Evolutionary conservation across 345 rosid genomes (phyloP).

Genomic region (Eucalyptus albens): DNA sequence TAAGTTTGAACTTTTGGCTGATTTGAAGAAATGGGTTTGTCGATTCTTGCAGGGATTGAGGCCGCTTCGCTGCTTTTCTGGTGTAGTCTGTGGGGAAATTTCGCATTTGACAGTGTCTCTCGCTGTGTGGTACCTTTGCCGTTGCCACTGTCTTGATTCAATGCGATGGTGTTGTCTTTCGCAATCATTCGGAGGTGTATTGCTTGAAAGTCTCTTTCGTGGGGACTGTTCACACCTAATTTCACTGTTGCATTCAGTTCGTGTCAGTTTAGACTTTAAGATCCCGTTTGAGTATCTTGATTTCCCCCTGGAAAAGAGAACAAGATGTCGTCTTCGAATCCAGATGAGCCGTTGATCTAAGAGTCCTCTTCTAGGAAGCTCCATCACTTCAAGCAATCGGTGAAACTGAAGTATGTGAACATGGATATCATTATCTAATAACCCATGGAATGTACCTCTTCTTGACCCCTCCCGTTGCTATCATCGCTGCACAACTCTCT

Average conservation of each 20-base stretch:
- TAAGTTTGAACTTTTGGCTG: background rate
- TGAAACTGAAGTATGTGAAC: constrained; percentile 36
- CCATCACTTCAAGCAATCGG: constrained; percentile 34
- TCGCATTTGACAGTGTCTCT: background rate
- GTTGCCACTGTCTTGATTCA: background rate
- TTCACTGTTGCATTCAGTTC: background rate
- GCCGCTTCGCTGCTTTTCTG: background rate
- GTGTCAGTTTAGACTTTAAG: background rate
- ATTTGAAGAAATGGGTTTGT: background rate
- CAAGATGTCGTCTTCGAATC: constrained; percentile 3
- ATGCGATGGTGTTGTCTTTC: background rate
- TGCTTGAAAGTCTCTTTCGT: background rate
- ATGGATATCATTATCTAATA: constrained; percentile 30
- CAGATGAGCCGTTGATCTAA: background rate
- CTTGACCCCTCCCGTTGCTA: constrained; percentile 20
- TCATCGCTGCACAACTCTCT: constrained; percentile 21
- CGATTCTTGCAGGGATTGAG: background rate
- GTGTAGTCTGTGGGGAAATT: background rate
- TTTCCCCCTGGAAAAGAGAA: background rate
- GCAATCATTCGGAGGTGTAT: background rate
- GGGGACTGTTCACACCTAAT: background rate
- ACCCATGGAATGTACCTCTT: constrained; percentile 27
- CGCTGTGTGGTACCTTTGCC: background rate
- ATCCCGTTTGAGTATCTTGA: background rate
- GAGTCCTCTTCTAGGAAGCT: constrained; percentile 4